Percentiles rank a stretch among this genome's conserved stretches.
Evolutionary conservation across 2,329 filamentous ascomycete species (phyloP).

Genomic region (Sclerotinia trifoliorum): DNA sequence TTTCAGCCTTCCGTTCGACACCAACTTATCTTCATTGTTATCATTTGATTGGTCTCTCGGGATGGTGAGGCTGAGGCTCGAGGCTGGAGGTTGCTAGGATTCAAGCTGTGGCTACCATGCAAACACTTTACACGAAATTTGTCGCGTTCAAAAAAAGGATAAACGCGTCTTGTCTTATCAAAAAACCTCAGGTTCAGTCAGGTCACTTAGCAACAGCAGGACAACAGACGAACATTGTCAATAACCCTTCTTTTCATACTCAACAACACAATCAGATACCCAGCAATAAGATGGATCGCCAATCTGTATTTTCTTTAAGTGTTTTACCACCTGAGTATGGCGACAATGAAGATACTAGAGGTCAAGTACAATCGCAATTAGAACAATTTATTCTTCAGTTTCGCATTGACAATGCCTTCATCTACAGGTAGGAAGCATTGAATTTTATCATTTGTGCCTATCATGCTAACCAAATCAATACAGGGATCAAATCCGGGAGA

Average conservation of each 20-base stretch:
- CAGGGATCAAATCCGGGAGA: conserved; percentile 93
- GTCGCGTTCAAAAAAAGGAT: conserved; percentile 22
- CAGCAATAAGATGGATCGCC: conserved; percentile 68
- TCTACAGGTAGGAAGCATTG: conserved; percentile 71
- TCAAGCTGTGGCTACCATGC: conserved; percentile 8
- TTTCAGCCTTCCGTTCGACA: conserved; percentile 23
- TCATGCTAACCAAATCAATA: conserved; percentile 36
- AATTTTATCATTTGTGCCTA: neutral
- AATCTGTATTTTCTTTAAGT: conserved; percentile 81
- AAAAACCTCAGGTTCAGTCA: conserved; percentile 16
- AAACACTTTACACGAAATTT: conserved; percentile 27
- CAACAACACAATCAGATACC: conserved; percentile 8
- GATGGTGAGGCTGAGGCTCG: conserved; percentile 6
- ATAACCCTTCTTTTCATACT: conserved; percentile 8
- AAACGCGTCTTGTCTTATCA: conserved; percentile 18
- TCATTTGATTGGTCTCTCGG: neutral
- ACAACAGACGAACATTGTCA: conserved; percentile 8
- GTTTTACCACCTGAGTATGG: conserved; percentile 70
- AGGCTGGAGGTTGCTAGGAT: conserved; percentile 2
- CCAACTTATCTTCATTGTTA: neutral
- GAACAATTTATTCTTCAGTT: conserved; percentile 93
- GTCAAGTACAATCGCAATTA: conserved; percentile 74
- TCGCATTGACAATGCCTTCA: conserved; percentile 87
- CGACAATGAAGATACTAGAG: conserved; percentile 62
- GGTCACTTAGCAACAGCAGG: conserved; percentile 18